A percentile compares a stretch with the other conserved stretches of the same genome.
Evolutionary conservation across 1,139 yeast species (phyloP).

Genomic region (Magnusiomyces suaveolens): DNA sequence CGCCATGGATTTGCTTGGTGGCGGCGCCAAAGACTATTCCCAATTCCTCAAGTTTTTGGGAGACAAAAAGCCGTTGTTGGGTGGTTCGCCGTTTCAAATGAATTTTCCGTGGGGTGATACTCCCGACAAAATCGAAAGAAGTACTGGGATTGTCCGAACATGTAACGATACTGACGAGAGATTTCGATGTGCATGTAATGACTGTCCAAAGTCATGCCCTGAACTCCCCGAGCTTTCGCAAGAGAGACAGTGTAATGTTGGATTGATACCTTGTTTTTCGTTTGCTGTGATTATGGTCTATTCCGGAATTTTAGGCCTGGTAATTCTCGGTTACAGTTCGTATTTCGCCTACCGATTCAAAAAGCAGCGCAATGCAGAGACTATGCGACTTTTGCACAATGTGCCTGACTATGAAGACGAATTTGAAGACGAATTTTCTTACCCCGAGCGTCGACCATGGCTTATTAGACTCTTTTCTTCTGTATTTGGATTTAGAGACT

Average conservation of each 20-base stretch:
- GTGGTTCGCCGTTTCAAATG: conserved; percentile 94
- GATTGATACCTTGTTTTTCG: conserved; percentile 63
- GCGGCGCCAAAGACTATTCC: conserved; percentile 71
- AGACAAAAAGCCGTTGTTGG: conserved; percentile 84
- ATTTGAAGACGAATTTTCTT: conserved; percentile 14
- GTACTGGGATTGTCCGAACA: conserved; percentile 35
- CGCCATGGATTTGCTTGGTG: conserved; percentile 95
- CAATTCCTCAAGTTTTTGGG: conserved; percentile 81
- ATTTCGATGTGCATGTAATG: conserved; percentile 74
- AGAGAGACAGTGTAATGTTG: conserved; percentile 45
- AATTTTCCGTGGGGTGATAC: conserved; percentile 50
- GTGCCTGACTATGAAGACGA: conserved; percentile 23
- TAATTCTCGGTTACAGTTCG: conserved; percentile 33
- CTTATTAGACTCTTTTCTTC: conserved; percentile 4
- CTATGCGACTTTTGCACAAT: conserved; percentile 20
- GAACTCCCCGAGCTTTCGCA: conserved; percentile 38
- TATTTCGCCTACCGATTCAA: conserved; percentile 14
- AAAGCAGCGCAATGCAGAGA: conserved; percentile 15
- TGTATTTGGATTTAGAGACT: conserved; percentile 12
- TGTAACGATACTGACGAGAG: conserved; percentile 51
- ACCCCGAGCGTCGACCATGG: conserved; percentile 1
- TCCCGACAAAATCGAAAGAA: conserved; percentile 25
- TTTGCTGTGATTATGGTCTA: conserved; percentile 50
- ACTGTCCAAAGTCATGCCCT: conserved; percentile 79
- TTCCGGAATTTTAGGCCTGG: conserved; percentile 34